Evolutionary conservation across 768 basidiomycete genomes (phyloP), one percentile per base, ranked within the genome.

Genomic region (Kondoa subrosea): DNA sequence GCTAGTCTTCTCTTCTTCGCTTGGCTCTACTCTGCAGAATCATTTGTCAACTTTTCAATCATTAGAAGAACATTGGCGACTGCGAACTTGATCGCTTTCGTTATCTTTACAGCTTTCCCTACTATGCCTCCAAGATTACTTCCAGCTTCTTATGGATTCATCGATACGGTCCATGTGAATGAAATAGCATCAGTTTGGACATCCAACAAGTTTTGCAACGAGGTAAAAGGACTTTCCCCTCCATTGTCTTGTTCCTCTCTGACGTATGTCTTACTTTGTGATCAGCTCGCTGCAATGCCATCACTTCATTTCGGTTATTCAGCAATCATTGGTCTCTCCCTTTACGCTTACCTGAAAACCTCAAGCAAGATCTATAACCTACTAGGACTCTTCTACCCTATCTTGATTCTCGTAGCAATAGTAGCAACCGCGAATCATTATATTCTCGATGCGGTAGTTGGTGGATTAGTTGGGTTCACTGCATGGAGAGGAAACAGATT

Each of bases 211-310:
- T 63, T 63, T 32, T 33, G 33, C 29, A 63, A 63, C 15, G 16
- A 59, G 58, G 21, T 56, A 25, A 56, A n/a, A n/a, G n/a, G n/a
- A 25, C 25, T 15, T 56, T 56, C 56, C 15, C 56, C 56, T 56
- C 56, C 25, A 15, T 25, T 56, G 15, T 4, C 8, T 25, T 59
- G 26, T 25, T 26, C 26, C 58, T 14, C 58, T 25, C 31, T 59
- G 26, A 25, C 56, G 56, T 60, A 60, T 26, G 58, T 31, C 58
- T 14, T 60, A 60, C n/a, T 60, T 60, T 27, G 58, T 27, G 4
- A 60, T 26, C 58, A 60, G 58, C 58, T 31, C 29, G 61, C 61
- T 3, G 61, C 61, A 3, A 63, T 63, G 61, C 61, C 61, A 16
- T 63, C 61, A 12, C 30, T 63, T 27, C 61, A 63, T 32, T 63